These are phyloP conservation scores for Parathielavia appendiculata DNA, from an alignment of 495 filamentous ascomycete species.

Conservation along the genomic window DNA sequence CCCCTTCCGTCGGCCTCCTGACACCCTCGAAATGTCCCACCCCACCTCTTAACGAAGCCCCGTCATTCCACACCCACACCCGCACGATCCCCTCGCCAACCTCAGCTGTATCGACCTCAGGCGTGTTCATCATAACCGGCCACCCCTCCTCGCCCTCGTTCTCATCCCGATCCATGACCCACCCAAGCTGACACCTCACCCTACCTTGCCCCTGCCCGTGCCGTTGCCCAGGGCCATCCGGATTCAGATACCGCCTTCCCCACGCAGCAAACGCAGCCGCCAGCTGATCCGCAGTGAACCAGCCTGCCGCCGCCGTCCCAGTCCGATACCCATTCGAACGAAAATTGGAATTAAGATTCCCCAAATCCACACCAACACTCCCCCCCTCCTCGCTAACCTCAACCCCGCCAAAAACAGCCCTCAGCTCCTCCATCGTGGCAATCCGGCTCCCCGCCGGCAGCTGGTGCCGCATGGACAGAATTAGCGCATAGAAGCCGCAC, in stretches of 20 bases:
- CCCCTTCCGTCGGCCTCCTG: slow-evolving; percentile 10
- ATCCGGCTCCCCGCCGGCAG: neutral
- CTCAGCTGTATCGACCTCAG: slow-evolving; percentile 16
- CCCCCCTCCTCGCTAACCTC: neutral
- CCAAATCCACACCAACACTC: neutral
- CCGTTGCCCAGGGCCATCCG: too few species aligned
- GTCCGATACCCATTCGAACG: too few species aligned
- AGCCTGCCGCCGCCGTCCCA: neutral
- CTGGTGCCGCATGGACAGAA: slow-evolving; percentile 14
- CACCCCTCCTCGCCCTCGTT: slow-evolving; percentile 9
- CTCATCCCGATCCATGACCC: slow-evolving; percentile 8
- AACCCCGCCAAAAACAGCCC: neutral
- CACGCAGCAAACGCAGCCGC: slow-evolving; percentile 16
- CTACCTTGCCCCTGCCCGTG: neutral
- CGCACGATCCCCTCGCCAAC: slow-evolving; percentile 19
- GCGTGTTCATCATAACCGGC: slow-evolving; percentile 25
- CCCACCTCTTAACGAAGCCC: slow-evolving; percentile 15
- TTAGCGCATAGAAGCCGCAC: slow-evolving; percentile 21
- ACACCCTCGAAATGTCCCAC: slow-evolving; percentile 26
- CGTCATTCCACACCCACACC: slow-evolving; percentile 28
- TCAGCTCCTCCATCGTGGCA: slow-evolving; percentile 14
- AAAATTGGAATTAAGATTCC: neutral
- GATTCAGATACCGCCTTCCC: slow-evolving; percentile 7
- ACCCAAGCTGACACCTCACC: slow-evolving; percentile 22
- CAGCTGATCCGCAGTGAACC: slow-evolving; percentile 22